Base-by-base conservation (phyloP, 257 asterid species). In the Osmanthus fragrans region DNA sequence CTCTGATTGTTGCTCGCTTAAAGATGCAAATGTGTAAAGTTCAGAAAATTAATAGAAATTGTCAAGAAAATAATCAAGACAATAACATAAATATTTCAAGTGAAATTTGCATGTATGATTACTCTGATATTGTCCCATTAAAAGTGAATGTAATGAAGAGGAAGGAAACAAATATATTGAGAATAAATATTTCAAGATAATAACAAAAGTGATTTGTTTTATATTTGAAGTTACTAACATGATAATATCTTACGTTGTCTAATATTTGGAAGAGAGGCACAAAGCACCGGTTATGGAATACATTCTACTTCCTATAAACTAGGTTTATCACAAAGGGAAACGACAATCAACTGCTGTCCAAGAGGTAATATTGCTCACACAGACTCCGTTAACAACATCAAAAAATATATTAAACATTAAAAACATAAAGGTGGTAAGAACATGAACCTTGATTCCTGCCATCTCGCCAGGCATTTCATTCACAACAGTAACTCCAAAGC, bases 391-490 rank as follows among this genome's bases (percentile, higher is more conserved):
- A 73, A 71, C 58, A 45, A 30, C 40, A 66, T 27, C 12, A 56
- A 71, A 51, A 32, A 15, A 5, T 36, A 72, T 2, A 34, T 58
- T 39, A 66, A 25, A 69, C 65, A 21, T 68, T 30, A 33, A 30
- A 73, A 74, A 60, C 25, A 69, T 47, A 15, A 36, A 64, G 51
- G 73, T 51, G 78, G 45, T 32, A 40, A 80, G 85, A 78, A 82
- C 23, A 72, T 68, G 77, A 72, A 91, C 98, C 98, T 96, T 96
- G 88, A 96, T 92, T 87, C 99, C 98, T 39, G 98, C 97, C 72
- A 89, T 69, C 77, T 96, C 99, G 37, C 99, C 98, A 73, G 98
- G 90, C 94, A 93, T 92, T 89, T 96, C 97, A 78, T 93, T 98
- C 77, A 90, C 97, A 49, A 93, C 89, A 63, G 97, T 83, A 74